These are phyloP conservation scores for Nematocida ironsii DNA, from an alignment of 371 early-diverging fungal species.

Conservation along the genomic window DNA sequence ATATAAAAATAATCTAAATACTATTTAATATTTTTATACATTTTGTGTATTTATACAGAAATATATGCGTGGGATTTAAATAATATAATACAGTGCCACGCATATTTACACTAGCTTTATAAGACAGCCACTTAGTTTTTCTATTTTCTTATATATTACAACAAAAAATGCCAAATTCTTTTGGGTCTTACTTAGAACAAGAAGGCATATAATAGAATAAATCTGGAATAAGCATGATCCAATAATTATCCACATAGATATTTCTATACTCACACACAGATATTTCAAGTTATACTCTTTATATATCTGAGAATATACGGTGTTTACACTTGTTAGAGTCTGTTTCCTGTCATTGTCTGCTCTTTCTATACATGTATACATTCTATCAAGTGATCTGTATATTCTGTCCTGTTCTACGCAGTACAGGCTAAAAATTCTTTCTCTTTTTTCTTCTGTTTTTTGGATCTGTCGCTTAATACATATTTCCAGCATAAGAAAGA, in stretches of 20 bases:
- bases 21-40: too few relatives aligned
- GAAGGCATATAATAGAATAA: background rate
- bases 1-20: too few relatives aligned
- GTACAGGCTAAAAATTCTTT: background rate
- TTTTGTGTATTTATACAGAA: too few relatives aligned
- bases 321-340: background rate
- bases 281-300: background rate
- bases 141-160: constrained; percentile 20
- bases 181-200: background rate
- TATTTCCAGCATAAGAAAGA: background rate
- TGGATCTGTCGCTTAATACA: background rate
- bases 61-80: too few relatives aligned
- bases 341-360: background rate
- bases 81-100: too few relatives aligned
- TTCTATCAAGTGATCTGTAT: background rate
- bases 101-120: constrained; percentile 21
- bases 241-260: background rate
- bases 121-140: constrained; percentile 28
- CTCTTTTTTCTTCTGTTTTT: background rate
- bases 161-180: constrained; percentile 9
- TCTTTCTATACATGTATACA: background rate
- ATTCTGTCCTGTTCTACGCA: background rate
- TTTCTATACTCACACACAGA: background rate
- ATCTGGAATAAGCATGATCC: background rate
- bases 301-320: background rate